Percentiles rank a stretch among this genome's conserved stretches.
Evolutionary conservation across 129 eudicot species (phyloP).

Genomic region (Mikania micrantha): DNA sequence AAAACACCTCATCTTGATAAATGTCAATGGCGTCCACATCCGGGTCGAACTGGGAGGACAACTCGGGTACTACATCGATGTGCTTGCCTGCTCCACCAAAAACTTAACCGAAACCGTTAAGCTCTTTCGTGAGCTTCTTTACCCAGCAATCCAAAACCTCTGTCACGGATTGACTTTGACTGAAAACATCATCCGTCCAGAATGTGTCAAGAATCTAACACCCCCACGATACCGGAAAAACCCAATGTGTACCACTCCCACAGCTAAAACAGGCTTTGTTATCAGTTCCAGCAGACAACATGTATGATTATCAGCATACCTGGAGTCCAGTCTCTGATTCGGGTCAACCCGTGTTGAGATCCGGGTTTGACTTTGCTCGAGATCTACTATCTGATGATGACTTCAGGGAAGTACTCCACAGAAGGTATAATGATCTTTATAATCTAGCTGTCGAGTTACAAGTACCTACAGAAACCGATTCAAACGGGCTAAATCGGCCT

Average conservation of each 20-base stretch:
- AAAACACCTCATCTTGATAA: slow-evolving; percentile 62
- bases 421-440: slow-evolving; percentile 79
- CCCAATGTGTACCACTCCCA: slow-evolving; percentile 52
- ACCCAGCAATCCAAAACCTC: slow-evolving; percentile 74
- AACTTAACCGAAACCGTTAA: slow-evolving; percentile 70
- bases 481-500: slow-evolving; percentile 22
- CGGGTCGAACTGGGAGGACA: slow-evolving; percentile 89
- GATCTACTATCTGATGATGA: slow-evolving; percentile 86
- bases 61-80: slow-evolving; percentile 52
- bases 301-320: slow-evolving; percentile 91
- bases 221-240: slow-evolving; percentile 81
- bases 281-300: slow-evolving; percentile 85
- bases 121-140: slow-evolving; percentile 64
- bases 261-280: slow-evolving; percentile 71
- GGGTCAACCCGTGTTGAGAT: slow-evolving; percentile 34
- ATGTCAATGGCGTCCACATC: slow-evolving; percentile 60
- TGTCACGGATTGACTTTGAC: slow-evolving; percentile 55
- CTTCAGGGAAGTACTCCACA: slow-evolving; percentile 78
- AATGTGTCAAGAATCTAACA: slow-evolving; percentile 61
- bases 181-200: slow-evolving; percentile 74
- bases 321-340: slow-evolving; percentile 71
- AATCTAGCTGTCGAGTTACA: slow-evolving; percentile 90
- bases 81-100: slow-evolving; percentile 82
- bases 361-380: slow-evolving; percentile 77
- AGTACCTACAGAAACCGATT: slow-evolving; percentile 52